Evolutionary conservation across 352 stramenopile species (phyloP).

Genomic region (Globisporangium nunn): DNA sequence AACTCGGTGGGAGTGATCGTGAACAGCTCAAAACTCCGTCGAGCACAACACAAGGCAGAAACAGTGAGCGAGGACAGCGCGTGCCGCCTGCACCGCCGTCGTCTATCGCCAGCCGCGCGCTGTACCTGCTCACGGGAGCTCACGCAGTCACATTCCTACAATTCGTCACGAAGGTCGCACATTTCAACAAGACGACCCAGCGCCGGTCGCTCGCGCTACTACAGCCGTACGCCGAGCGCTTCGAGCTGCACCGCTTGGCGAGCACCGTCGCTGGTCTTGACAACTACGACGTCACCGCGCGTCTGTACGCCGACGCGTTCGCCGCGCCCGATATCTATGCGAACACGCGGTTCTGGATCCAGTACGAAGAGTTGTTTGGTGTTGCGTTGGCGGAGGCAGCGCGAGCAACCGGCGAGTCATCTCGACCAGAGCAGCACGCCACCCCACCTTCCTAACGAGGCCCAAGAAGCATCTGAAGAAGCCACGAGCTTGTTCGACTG

Average conservation of each 20-base stretch:
- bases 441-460: no score
- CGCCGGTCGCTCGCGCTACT: conserved; percentile 36
- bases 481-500: not conserved
- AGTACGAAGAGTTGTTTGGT: conserved; percentile 47
- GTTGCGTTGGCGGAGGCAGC: conserved; percentile 17
- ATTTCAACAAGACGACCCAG: conserved; percentile 54
- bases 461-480: not conserved
- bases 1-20: conserved; percentile 2
- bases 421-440: not conserved
- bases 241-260: conserved; percentile 46
- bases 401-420: not conserved
- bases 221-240: conserved; percentile 27
- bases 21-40: not conserved
- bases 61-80: not conserved
- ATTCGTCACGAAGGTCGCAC: conserved; percentile 57
- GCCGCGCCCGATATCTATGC: conserved; percentile 10
- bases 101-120: conserved; percentile 24
- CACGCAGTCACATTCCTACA: conserved; percentile 56
- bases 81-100: conserved; percentile 5
- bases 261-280: conserved; percentile 39
- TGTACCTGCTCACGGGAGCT: conserved; percentile 52
- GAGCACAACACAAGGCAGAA: not conserved
- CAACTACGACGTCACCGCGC: conserved; percentile 26
- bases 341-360: conserved; percentile 37
- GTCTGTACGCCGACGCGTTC: conserved; percentile 38